A percentile compares a stretch with the other conserved stretches of the same genome.
These are phyloP conservation scores for Ceratocystis papillata DNA, from an alignment of 2,329 filamentous ascomycete genomes.

Conservation along the genomic window DNA sequence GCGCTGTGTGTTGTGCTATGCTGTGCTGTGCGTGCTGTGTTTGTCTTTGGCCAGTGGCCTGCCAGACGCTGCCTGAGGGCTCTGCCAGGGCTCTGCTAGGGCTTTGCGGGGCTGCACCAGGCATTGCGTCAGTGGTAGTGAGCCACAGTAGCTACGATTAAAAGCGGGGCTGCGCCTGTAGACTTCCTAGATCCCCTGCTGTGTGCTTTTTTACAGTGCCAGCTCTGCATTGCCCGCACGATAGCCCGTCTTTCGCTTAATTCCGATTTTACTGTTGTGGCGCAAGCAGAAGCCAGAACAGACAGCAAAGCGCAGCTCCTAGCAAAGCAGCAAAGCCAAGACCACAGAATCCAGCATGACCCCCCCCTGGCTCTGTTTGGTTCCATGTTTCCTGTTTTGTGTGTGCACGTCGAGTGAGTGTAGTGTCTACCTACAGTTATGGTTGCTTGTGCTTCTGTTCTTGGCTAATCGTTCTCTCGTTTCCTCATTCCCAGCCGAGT, in stretches of 20 bases:
- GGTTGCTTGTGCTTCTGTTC: too few relatives aligned
- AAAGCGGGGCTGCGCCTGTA: neutral
- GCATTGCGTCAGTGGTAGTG: neutral
- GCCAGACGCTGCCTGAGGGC: neutral
- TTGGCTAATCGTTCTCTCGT: too few relatives aligned
- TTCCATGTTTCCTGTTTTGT: constrained; percentile 7
- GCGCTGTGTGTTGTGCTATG: neutral
- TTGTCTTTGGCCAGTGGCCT: neutral
- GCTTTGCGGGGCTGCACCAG: too few relatives aligned
- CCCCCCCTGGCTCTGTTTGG: neutral
- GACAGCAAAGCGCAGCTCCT: neutral
- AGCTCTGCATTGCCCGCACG: neutral
- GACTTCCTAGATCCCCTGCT: neutral
- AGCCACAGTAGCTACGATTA: neutral
- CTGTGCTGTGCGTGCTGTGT: neutral
- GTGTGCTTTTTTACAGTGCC: neutral
- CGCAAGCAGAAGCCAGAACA: constrained; percentile 2
- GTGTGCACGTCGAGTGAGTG: too few relatives aligned
- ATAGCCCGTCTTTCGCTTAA: constrained; percentile 3
- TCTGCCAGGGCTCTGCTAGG: too few relatives aligned
- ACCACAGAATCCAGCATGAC: neutral
- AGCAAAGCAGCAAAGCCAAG: too few relatives aligned
- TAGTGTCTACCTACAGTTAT: too few relatives aligned
- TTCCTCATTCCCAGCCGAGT: neutral
- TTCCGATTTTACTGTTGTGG: constrained; percentile 7